Evolutionary conservation across 441 rosid genomes (phyloP).

Genomic region (Jatropha multifida): DNA sequence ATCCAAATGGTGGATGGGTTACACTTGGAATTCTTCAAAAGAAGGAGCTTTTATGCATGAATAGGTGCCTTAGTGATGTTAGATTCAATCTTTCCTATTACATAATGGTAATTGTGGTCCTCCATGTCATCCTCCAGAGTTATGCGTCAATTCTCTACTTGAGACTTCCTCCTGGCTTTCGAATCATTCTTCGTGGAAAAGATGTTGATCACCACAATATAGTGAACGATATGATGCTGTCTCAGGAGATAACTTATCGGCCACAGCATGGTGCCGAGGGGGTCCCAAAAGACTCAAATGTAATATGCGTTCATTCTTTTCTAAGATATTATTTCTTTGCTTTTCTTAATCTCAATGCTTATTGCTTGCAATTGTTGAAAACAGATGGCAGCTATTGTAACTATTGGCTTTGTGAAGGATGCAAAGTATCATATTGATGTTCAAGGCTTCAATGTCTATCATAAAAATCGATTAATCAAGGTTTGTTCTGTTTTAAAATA

Average conservation of each 20-base stretch:
- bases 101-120: slow-evolving; percentile 12
- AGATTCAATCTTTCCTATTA: background rate
- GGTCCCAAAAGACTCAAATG: slow-evolving; percentile 42
- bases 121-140: slow-evolving; percentile 48
- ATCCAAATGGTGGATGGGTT: background rate
- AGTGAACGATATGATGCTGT: slow-evolving; percentile 91
- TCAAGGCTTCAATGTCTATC: slow-evolving; percentile 97
- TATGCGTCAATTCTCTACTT: slow-evolving; percentile 88
- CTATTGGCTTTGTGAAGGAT: slow-evolving; percentile 96
- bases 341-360: slow-evolving; percentile 8
- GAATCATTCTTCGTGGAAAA: slow-evolving; percentile 86
- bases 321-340: background rate
- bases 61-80: background rate
- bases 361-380: slow-evolving; percentile 24
- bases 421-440: slow-evolving; percentile 85
- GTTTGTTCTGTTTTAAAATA: slow-evolving; percentile 32
- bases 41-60: slow-evolving; percentile 1
- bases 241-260: slow-evolving; percentile 58
- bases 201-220: slow-evolving; percentile 92
- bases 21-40: background rate
- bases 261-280: slow-evolving; percentile 65
- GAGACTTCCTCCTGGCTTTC: slow-evolving; percentile 76
- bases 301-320: slow-evolving; percentile 27
- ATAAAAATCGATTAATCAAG: slow-evolving; percentile 95
- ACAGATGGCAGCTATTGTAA: slow-evolving; percentile 78